Percentiles rank a stretch among this genome's conserved stretches.
Evolutionary conservation across 768 basidiomycete species (phyloP).

Genomic region (Cystobasidium tubakii): DNA sequence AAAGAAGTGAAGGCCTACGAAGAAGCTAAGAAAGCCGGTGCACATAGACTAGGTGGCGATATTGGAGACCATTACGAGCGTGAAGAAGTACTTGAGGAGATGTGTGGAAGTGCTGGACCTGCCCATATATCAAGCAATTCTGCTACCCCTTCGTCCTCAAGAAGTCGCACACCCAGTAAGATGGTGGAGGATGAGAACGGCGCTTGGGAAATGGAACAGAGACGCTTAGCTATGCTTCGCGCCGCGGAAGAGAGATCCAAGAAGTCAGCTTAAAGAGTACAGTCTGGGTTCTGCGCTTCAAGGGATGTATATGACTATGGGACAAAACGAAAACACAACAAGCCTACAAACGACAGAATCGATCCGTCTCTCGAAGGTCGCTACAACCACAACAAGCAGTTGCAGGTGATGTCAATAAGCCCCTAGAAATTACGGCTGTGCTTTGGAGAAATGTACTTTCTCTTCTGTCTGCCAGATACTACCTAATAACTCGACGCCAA

Average conservation of each 20-base stretch:
- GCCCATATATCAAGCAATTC: background rate
- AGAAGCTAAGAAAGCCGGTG: constrained; percentile 24
- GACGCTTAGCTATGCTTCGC: constrained; percentile 22
- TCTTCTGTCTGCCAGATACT: no score
- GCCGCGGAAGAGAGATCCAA: constrained; percentile 27
- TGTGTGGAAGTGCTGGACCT: constrained; percentile 26
- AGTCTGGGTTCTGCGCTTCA: no score
- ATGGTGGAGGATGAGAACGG: constrained; percentile 17
- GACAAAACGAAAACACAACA: no score
- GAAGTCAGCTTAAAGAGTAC: background rate
- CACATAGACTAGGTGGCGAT: constrained; percentile 33
- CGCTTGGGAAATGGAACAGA: constrained; percentile 30
- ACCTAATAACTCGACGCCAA: no score
- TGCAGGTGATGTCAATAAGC: no score
- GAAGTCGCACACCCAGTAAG: constrained; percentile 12
- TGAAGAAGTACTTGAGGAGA: constrained; percentile 28
- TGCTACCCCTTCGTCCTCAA: background rate
- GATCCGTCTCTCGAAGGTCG: no score
- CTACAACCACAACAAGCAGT: no score
- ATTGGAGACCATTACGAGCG: constrained; percentile 20
- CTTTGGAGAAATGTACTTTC: no score
- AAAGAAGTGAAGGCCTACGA: constrained; percentile 41
- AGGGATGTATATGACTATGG: no score
- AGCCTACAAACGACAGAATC: no score
- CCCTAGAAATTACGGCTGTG: no score